Evolutionary conservation across 176 grass and related monocot genomes (phyloP), one percentile per base, ranked within the genome.

Genomic region (Carex parvula): DNA sequence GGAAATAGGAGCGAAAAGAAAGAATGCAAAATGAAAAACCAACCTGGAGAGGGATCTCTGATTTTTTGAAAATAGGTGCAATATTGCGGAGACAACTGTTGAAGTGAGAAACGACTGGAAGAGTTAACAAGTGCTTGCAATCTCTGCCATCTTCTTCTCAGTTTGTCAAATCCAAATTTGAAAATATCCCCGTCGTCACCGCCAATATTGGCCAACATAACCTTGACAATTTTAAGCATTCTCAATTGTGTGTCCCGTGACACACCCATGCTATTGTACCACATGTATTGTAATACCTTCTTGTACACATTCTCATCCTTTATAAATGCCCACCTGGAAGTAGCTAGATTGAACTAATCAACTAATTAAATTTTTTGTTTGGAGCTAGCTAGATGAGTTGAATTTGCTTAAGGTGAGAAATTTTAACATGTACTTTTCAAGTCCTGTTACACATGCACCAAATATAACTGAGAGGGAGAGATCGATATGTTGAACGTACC

Each of bases 201-300:
- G 62, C 32, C 76, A 59, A 91, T 87, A 74, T 91, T 85, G n/a
- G 84, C 72, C 72, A 97, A 21, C 3, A 94, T 90, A 24, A 58
- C 81, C 81, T 88, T 94, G 1, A 92, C 16, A 62, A 92, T 24
- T 60, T 35, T 60, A 37, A 92, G 87, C 1, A 97, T 65, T 84
- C 90, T 89, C 15, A 94, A 55, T 85, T 97, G 94, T 22, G 87
- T 91, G 55, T 97, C 94, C 7, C 87, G 77, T 63, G 94, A 94
- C 77, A 79, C 72, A 54, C 87, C 90, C 87, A 94, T 84, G 52
- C 53, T 90, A 83, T 86, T 92, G 15, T 6, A 0, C 7, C 6
- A 0, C 9, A 88, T 14, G 85, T 97, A 97, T 2, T 55, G 0
- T 0, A 5, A 13, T 3, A 60, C 87, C 85, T 80, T 90, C 53